These are phyloP conservation scores for Castanea mollissima DNA, from an alignment of 306 rosid genomes.

Conservation along the genomic window DNA sequence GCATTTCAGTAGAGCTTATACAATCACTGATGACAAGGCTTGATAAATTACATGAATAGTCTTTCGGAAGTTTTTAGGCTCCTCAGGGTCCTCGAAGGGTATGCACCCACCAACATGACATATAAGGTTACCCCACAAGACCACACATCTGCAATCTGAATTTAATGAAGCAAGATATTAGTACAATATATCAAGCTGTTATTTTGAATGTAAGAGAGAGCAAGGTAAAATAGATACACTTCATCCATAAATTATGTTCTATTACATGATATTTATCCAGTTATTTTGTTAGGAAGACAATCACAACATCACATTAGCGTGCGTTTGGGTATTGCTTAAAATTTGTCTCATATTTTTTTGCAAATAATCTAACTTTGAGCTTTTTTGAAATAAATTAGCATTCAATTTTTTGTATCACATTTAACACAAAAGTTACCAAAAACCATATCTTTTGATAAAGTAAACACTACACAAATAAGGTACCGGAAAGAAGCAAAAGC, in stretches of 20 bases:
- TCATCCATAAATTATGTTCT: neutral
- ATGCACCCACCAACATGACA: constrained; percentile 98
- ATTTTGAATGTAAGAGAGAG: neutral
- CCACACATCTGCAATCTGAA: constrained; percentile 98
- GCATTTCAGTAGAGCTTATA: constrained; percentile 5
- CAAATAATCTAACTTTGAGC: too few relatives aligned
- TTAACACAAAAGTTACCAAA: too few relatives aligned
- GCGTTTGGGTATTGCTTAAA: too few relatives aligned
- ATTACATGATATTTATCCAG: neutral
- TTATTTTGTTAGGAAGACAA: neutral
- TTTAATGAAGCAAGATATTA: neutral
- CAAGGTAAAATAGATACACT: neutral
- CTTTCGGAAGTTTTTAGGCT: constrained; percentile 93
- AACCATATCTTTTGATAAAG: too few relatives aligned
- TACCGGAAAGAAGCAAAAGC: too few relatives aligned
- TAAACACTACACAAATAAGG: too few relatives aligned
- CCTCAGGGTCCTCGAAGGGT: constrained; percentile 95
- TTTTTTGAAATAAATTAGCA: too few relatives aligned
- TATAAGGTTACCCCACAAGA: constrained; percentile 98
- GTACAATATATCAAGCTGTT: neutral
- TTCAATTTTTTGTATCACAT: too few relatives aligned
- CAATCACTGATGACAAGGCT: neutral
- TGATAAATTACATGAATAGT: constrained; percentile 64
- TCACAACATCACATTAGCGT: neutral
- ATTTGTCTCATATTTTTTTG: too few relatives aligned